Evolutionary conservation across 2,329 filamentous ascomycete genomes (phyloP), one percentile per base, ranked within the genome.

Genomic region (Fusarium circinatum): DNA sequence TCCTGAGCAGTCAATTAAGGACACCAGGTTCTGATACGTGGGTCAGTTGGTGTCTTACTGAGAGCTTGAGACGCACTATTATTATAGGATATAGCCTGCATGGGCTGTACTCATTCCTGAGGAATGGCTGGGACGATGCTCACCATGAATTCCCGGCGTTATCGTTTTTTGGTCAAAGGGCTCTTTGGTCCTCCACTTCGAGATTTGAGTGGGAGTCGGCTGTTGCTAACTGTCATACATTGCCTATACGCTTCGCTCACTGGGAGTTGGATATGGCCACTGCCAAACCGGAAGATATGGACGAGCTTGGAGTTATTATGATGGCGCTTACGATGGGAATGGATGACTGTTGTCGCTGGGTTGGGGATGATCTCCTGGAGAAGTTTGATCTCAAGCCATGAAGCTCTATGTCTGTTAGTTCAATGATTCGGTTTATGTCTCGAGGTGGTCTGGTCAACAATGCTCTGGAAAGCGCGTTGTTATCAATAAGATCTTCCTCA

Each of bases 401-500:
- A 36, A 6, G 0, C 6, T 17, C 22, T 1, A 24, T 49, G 0
- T 26, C 9, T 4, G 5, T 11, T 0, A 18, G 8, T 8, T 5
- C 3, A 3, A 22, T 28, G 18, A 28, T 18, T 4, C 6, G 0
- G 0, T 2, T 15, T 22, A 22, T 15, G 8, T 20, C 18, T 14
- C 8, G 14, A 34, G 32, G 32, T 15, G 32, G 14, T 34, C 32
- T 34, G 1, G 32, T 15, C 32, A 15, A 6, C 2, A 15, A 1
- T 8, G 13, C 6, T 15, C 8, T 1, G 6, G 0, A 8, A 34
- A 8, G 32, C 14, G 32, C 6, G 1, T 3, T 8, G 7, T 15
- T 34, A 34, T 14, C 3, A 15, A 0, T 15, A 5, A 1, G 1
- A 36, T 17, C 17, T 18, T 18, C 15, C 34, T 18, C 4, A 10